A percentile compares a stretch with the other conserved stretches of the same genome.
Evolutionary conservation across 2,329 filamentous ascomycete genomes (phyloP).

Genomic region (Aspergillus persii): DNA sequence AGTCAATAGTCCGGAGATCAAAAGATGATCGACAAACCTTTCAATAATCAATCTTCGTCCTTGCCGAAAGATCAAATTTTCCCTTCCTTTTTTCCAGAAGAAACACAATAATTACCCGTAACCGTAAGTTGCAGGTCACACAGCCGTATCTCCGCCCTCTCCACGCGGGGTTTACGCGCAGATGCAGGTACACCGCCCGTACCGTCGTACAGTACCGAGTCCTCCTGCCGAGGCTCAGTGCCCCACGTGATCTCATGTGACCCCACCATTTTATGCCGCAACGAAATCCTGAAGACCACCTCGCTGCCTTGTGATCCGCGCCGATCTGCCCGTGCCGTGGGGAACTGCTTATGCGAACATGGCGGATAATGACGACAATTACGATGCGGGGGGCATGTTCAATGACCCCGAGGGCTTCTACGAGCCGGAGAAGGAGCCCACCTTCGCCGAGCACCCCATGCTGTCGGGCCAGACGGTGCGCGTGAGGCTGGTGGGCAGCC

Average conservation of each 20-base stretch:
- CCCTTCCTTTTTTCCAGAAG: not conserved
- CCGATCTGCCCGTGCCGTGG: not conserved
- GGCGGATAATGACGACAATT: constrained; percentile 25
- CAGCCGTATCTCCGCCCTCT: constrained; percentile 10
- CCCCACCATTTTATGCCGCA: not conserved
- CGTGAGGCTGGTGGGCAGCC: constrained; percentile 79
- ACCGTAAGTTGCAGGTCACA: constrained; percentile 1
- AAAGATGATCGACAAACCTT: not conserved
- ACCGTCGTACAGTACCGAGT: not conserved
- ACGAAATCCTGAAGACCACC: not conserved
- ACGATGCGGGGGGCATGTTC: constrained; percentile 60
- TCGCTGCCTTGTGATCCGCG: not conserved
- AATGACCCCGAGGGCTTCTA: constrained; percentile 79
- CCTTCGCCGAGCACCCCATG: constrained; percentile 69
- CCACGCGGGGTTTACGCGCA: not conserved
- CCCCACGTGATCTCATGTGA: constrained; percentile 6
- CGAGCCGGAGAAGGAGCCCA: constrained; percentile 72
- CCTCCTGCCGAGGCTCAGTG: not conserved
- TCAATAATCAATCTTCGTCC: not conserved
- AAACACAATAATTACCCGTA: constrained; percentile 18
- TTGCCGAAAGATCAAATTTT: not conserved
- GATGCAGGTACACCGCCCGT: constrained; percentile 3
- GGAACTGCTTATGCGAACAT: constrained; percentile 12
- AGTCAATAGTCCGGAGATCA: not conserved
- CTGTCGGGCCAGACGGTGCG: constrained; percentile 63